Base-by-base conservation (phyloP, 768 basidiomycete species). In the Serendipita sp. region DNA sequence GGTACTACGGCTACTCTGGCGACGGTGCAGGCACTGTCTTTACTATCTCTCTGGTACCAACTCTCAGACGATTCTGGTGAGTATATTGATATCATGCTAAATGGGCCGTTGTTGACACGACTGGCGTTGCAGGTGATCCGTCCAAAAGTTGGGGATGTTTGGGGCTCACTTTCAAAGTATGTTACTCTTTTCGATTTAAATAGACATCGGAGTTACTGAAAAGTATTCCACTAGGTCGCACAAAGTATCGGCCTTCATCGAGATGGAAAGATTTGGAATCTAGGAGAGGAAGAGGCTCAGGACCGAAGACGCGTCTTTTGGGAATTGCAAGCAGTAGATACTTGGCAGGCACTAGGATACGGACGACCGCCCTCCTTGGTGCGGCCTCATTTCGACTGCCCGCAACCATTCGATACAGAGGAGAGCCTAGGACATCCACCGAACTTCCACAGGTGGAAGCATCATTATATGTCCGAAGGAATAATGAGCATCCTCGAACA, bases 351-450 rank as follows among this genome's bases (percentile, higher is more conserved):
- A 16, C 13, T 53, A 29, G 27, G 27, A 11, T 53, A 29, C 11
- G 52, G 52, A 11, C 52, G 52, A 16, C 52, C 52, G 52, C 52
- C 52, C 11, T 11, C 11, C 13, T 15, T 53, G 11, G 27, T 29
- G 10, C 16, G 29, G 27, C 13, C 27, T 11, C 52, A 53, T 29
- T 29, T 53, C 15, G 52, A 53, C 27, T 53, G 52, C 29, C 52
- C 52, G 8, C 52, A 53, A 29, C 52, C 52, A 13, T 53, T 53
- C 29, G 52, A 53, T 53, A 53, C 52, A 11, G 52, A 53, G 23
- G 52, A 53, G 27, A 53, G 52, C 29, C 52, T 53, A 16, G 52
- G 52, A 29, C 52, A 53, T 53, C 52, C 52, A 53, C 52, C 52
- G 29, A 15, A 53, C 27, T 53, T 53, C 23, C 52, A 53, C 29